Evolutionary conservation across 2,329 filamentous ascomycete genomes (phyloP).

Genomic region (Lojkania enalia): DNA sequence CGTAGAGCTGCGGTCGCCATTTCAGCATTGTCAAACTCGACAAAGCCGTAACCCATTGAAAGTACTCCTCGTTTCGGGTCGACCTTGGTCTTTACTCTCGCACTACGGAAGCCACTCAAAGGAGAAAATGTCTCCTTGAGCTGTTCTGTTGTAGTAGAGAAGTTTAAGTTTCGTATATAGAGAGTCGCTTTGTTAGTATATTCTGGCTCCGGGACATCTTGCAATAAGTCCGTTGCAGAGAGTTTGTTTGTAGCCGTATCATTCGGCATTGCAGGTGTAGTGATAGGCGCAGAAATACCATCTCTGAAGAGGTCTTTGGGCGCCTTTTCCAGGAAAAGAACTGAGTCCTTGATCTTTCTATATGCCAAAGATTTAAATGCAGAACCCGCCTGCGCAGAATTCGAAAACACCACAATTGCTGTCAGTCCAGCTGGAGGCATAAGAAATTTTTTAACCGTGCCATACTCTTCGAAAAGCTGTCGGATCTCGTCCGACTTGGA

Average conservation of each 20-base stretch:
- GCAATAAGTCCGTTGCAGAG: conserved; percentile 70
- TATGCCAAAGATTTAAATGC: conserved; percentile 88
- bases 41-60: conserved; percentile 97
- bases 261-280: conserved; percentile 38
- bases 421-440: conserved; percentile 94
- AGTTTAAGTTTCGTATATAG: conserved; percentile 93
- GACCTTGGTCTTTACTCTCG: conserved; percentile 87
- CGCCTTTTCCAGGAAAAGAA: conserved; percentile 91
- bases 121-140: conserved; percentile 78
- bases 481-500: conserved; percentile 78
- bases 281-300: conserved; percentile 29
- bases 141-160: conserved; percentile 76
- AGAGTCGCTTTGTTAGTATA: conserved; percentile 73
- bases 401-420: conserved; percentile 86
- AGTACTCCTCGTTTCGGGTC: conserved; percentile 90
- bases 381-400: conserved; percentile 75
- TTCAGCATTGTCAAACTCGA: conserved; percentile 78
- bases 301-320: conserved; percentile 75
- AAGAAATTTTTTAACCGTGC: conserved; percentile 76
- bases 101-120: conserved; percentile 85
- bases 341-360: conserved; percentile 85
- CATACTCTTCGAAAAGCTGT: conserved; percentile 82
- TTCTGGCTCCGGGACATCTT: conserved; percentile 58
- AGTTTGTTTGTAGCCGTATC: conserved; percentile 54
- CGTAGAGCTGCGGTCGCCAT: conserved; percentile 78